Evolutionary conservation across 2,329 filamentous ascomycete genomes (phyloP), one percentile per base, ranked within the genome.

Genomic region (Aaosphaeria arxii): DNA sequence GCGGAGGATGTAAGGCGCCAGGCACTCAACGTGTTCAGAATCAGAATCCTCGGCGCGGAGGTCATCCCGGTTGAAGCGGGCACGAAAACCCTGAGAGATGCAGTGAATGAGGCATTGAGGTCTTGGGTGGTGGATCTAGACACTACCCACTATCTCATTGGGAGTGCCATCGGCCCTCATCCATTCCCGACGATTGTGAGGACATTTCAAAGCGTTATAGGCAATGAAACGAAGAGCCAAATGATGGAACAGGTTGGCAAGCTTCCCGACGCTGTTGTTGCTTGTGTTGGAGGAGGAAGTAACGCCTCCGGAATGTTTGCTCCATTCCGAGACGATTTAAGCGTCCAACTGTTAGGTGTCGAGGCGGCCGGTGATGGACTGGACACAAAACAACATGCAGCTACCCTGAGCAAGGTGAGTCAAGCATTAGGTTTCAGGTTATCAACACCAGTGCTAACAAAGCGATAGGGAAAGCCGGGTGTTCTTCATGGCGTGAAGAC

Each of bases 231-330:
- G 40, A 96, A 94, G 77, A 75, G 85, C 60, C 92, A 97, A 75
- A 91, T 99, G 87, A 77, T 84, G 53, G 84, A 87, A 67, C 84
- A 89, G 71, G 84, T 86, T 42, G 89, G 90, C 57, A 92, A 94
- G 74, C 84, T 99, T 2, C 94, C 94, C 4, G 94, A 99, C 60
- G 94, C 91, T 1, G 91, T 99, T 17, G 90, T 99, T 11, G 94
- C 94, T 7, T 99, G 94, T 64, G 94, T 99, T 9, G 94, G 94
- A 47, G 94, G 94, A 58, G 94, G 94, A 50, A 91, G 86, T 69
- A 99, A 99, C 68, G 94, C 94, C 2, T 86, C 88, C 4, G 94
- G 94, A 74, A 99, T 97, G 91, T 99, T 99, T 77, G 95, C 92
- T 73, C 94, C 94, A 45, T 99, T 99, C 75, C 81, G 87, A 54